Base-by-base conservation (phyloP, 345 rosid genomes). In the Melastoma malabathricum region DNA sequence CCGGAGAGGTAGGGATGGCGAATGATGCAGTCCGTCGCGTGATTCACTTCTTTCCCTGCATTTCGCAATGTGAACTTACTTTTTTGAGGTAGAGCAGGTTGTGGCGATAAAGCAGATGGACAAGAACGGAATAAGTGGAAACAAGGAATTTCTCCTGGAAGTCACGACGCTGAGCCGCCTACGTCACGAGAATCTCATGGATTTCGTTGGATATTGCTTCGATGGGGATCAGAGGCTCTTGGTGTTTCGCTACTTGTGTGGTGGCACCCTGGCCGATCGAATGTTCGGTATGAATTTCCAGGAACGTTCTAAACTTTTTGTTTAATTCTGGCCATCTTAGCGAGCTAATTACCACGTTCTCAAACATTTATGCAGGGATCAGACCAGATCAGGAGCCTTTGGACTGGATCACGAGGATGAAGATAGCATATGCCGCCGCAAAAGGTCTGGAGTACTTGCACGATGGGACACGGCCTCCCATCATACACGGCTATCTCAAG, bases 211-310 rank as follows among this genome's bases (percentile, higher is more conserved):
- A n/a, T 83, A 83, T 46, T 80, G 92, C 22, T 82, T 82, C 6
- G 87, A 80, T 64, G 92, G 92, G n/a, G 92, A 83, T 54, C 87
- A 80, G 60, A 75, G 84, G 44, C 74, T 83, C 45, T 46, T 83
- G 59, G 84, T 83, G 15, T 72, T 71, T 61, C 84, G 80, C 44
- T 77, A 49, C 48, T 63, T 83, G 56, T 23, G 75, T 9, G 75
- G 67, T 16, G 82, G 82, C 15, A 75, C 84, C 15, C 43, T 83
- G 44, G 73, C 72, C 25, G 71, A 80, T 43, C 77, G 68, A 68
- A 71, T 83, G 6, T 67, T 73, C 19, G 87, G 86, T 83, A 77
- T 44, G 15, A 51, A 51, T 1, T 12, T 12, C 41, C 41, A 7
- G 41, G 41, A 34, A 34, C 41, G 12, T 34, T 51, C 25, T 22